These are phyloP conservation scores for Glomus cerebriforme DNA, from an alignment of 192 early-diverging fungal genomes.

Conservation along the genomic window DNA sequence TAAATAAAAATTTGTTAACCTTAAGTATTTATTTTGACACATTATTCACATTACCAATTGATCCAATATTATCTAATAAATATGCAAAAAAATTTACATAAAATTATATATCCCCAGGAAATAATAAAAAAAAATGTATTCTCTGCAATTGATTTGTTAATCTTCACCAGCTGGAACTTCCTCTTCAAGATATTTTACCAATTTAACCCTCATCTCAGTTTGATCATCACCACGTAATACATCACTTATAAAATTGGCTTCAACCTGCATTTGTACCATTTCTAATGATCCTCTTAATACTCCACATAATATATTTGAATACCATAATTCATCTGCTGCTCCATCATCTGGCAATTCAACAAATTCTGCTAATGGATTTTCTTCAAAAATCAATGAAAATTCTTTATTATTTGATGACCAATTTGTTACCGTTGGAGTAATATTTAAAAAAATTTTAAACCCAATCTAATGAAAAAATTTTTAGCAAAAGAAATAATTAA, in stretches of 20 bases:
- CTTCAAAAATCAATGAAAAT: constrained; percentile 93
- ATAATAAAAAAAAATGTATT: not conserved
- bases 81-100: too few relatives aligned
- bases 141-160: constrained; percentile 33
- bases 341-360: constrained; percentile 90
- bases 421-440: constrained; percentile 80
- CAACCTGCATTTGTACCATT: constrained; percentile 97
- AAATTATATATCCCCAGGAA: not conserved
- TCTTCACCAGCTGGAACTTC: constrained; percentile 93
- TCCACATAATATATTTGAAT: constrained; percentile 94
- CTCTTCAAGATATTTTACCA: constrained; percentile 89
- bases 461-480: constrained; percentile 58
- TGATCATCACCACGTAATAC: constrained; percentile 82
- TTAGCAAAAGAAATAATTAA: not conserved
- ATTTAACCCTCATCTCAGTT: constrained; percentile 91
- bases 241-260: constrained; percentile 82
- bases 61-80: too few relatives aligned
- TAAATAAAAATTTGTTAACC: too few relatives aligned
- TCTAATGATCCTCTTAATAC: constrained; percentile 93
- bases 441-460: constrained; percentile 95
- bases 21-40: too few relatives aligned
- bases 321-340: constrained; percentile 82
- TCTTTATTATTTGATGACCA: constrained; percentile 84
- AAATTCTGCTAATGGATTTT: constrained; percentile 97
- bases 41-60: too few relatives aligned